Conservation (phyloP, 345 rosid species). For the Salix exigua region DNA sequence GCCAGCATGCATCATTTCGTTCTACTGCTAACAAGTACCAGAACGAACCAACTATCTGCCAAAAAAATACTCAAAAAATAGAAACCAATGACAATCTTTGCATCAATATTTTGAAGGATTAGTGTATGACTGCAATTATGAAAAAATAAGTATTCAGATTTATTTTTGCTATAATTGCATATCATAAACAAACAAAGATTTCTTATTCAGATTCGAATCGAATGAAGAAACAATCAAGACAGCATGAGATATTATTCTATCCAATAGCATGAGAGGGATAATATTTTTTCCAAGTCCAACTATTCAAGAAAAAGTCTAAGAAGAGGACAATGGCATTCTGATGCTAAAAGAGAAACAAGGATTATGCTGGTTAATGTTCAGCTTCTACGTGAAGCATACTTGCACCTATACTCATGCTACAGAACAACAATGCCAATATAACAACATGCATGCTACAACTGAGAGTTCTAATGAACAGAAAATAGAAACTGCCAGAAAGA, state of each 20-base stretch:
- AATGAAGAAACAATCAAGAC: no score
- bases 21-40: slow-evolving; percentile 91
- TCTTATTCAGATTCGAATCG: no score
- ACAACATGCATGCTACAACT: background rate
- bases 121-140: background rate
- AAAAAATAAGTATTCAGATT: background rate
- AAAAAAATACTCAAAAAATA: background rate
- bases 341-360: no score
- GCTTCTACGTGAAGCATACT: background rate
- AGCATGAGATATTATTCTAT: no score
- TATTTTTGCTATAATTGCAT: no score
- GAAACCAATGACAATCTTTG: background rate
- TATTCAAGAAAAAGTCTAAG: background rate
- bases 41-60: slow-evolving; percentile 86
- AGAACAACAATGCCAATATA: background rate
- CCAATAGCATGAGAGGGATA: no score
- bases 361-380: background rate
- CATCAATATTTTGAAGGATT: background rate
- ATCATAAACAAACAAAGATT: no score
- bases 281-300: background rate
- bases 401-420: background rate
- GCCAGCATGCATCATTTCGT: slow-evolving; percentile 83
- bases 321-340: slow-evolving; percentile 2
- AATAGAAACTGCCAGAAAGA: background rate
- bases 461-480: background rate